Evolutionary conservation across 2,329 filamentous ascomycete genomes (phyloP), one percentile per base, ranked within the genome.

Genomic region (Beauveria sp.): DNA sequence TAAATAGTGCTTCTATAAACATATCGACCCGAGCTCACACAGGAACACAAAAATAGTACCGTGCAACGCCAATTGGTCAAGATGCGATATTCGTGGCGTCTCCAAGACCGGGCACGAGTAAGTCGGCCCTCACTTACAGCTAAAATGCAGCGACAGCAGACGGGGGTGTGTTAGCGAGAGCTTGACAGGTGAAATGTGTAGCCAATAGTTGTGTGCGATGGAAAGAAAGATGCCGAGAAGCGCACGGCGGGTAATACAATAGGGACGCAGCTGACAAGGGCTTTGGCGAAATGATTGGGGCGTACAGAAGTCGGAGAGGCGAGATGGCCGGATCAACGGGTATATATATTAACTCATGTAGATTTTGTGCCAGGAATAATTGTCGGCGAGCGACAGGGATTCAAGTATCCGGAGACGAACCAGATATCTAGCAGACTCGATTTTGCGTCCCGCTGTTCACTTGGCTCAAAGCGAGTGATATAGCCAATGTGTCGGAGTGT

Each of bases 211-310:
- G 4, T 24, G 51, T 43, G 59, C 28, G 43, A 55, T 50, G 51
- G 31, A 50, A 54, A 61, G 43, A 55, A 26, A 49, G 38, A 55
- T 61, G 34, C 31, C 51, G 51, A 26, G 28, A 43, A 38, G 31
- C 10, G 51, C 48, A 22, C 16, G 43, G 26, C 40, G 45, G 24
- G 59, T 61, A 50, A 61, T 55, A 61, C 59, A 20, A 43, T 31
- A 49, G 31, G 22, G 31, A 55, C 28, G 45, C 50, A 55, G 59
- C 51, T 50, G 51, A 50, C 59, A 55, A 43, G 59, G 49, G 59
- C 20, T 61, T 55, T 61, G 59, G 51, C 59, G 51, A 61, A 42
- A 55, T 55, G 45, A 61, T 61, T 18, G 34, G 51, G 59, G 59
- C 45, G 59, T 24, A 61, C 59, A 61, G 51, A 55, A 12, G 31